phyloP scores from a whole-genome alignment of 208 protist species.

The Leishmania turanica region DNA sequence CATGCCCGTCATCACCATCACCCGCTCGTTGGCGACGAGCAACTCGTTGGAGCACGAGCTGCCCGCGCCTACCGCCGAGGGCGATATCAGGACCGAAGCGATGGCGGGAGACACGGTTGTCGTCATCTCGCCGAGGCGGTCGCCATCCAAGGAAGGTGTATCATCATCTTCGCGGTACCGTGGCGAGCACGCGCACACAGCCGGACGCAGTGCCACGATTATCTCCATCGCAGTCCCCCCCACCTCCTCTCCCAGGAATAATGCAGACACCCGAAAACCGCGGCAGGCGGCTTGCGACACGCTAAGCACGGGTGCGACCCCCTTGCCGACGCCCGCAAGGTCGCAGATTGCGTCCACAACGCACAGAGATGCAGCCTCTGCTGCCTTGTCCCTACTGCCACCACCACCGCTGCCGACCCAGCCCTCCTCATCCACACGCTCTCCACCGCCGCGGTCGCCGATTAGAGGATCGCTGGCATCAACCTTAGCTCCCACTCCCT shows the following conservation, averaged over 20 bases:
- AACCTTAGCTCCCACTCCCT: not conserved
- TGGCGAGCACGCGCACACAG: not conserved
- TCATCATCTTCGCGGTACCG: not conserved
- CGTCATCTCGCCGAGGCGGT: not conserved
- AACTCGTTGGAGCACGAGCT: conserved; percentile 20
- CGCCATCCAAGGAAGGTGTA: not conserved
- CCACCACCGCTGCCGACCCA: not conserved
- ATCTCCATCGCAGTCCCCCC: not conserved
- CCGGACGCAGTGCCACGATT: not conserved
- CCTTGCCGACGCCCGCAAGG: not conserved
- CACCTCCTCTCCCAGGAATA: not conserved
- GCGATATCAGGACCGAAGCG: not conserved
- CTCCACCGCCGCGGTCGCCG: not conserved
- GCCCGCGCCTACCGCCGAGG: not conserved
- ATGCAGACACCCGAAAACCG: not conserved
- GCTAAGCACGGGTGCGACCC: not conserved
- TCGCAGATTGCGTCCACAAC: not conserved
- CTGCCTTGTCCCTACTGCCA: not conserved
- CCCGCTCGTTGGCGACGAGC: conserved; percentile 20
- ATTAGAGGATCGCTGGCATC: not conserved
- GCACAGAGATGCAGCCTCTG: not conserved
- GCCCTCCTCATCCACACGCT: not conserved
- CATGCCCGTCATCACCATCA: conserved; percentile 18
- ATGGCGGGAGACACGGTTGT: not conserved
- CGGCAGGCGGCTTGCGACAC: not conserved